A percentile compares a stretch with the other conserved stretches of the same genome.
Conservation (phyloP, 148 eudicot species). For the Fagopyrum homotropicum region DNA sequence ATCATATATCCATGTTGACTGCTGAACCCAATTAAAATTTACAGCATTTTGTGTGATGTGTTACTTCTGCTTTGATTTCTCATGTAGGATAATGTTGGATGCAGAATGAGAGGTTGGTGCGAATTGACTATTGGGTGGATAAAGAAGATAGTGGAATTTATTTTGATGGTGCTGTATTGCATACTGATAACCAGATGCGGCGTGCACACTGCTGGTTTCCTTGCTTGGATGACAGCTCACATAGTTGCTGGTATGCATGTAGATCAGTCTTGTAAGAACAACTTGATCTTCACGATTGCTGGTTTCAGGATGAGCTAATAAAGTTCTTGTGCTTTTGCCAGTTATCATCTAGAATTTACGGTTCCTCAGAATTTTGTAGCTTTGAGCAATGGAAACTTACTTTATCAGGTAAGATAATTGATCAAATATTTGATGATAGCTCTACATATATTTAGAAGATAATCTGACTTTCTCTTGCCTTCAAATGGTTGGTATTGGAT, state of each 20-base stretch:
- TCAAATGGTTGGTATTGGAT: neutral
- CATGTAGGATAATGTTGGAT: slow-evolving; percentile 80
- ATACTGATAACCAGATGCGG: slow-evolving; percentile 88
- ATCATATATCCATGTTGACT: neutral
- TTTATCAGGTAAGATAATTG: slow-evolving; percentile 66
- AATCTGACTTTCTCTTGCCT: slow-evolving; percentile 1
- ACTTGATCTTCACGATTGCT: slow-evolving; percentile 4
- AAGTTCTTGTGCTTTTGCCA: slow-evolving; percentile 23
- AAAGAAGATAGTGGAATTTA: slow-evolving; percentile 94
- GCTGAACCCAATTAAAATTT: neutral
- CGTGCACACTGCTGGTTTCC: slow-evolving; percentile 99
- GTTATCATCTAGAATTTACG: slow-evolving; percentile 94
- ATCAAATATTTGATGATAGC: neutral
- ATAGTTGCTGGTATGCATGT: slow-evolving; percentile 91
- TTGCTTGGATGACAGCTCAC: slow-evolving; percentile 81
- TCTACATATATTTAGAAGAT: neutral
- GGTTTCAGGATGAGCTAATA: slow-evolving; percentile 14
- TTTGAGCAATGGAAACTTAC: slow-evolving; percentile 80
- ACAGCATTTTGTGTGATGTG: slow-evolving; percentile 28
- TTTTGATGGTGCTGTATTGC: slow-evolving; percentile 59
- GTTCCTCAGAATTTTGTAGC: slow-evolving; percentile 86
- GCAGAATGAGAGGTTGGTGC: slow-evolving; percentile 85
- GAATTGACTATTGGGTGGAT: slow-evolving; percentile 97
- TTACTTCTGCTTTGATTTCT: slow-evolving; percentile 41
- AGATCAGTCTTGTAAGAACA: slow-evolving; percentile 11